These are phyloP conservation scores for Neurospora tetrasperma DNA, from an alignment of 495 filamentous ascomycete genomes.

Conservation along the genomic window DNA sequence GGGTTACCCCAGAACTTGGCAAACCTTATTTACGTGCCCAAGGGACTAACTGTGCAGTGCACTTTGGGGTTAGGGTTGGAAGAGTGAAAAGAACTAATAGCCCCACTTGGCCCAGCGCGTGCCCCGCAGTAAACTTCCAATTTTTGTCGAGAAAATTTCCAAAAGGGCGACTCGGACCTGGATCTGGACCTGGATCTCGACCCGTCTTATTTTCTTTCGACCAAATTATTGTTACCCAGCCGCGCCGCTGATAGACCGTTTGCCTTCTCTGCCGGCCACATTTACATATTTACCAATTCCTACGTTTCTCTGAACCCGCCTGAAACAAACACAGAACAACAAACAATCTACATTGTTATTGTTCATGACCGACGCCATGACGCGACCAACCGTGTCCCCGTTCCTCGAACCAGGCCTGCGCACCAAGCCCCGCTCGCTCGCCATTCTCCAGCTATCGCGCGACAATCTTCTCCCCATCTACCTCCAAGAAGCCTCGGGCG, in stretches of 20 bases:
- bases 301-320: neutral
- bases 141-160: neutral
- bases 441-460: conserved; percentile 74
- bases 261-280: neutral
- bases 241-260: neutral
- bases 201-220: neutral
- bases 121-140: neutral
- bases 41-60: neutral
- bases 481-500: conserved; percentile 48
- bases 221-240: neutral
- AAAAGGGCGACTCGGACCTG: neutral
- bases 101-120: neutral
- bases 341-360: neutral
- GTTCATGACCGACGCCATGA: conserved; percentile 2
- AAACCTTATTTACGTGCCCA: neutral
- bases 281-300: neutral
- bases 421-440: conserved; percentile 48
- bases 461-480: conserved; percentile 69
- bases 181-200: neutral
- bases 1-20: neutral
- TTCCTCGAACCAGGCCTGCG: conserved; percentile 56
- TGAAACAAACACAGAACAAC: neutral
- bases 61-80: neutral
- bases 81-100: neutral
- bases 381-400: conserved; percentile 40